These are phyloP conservation scores for Volutella citrinella DNA, from an alignment of 2,329 filamentous ascomycete species.

Conservation along the genomic window DNA sequence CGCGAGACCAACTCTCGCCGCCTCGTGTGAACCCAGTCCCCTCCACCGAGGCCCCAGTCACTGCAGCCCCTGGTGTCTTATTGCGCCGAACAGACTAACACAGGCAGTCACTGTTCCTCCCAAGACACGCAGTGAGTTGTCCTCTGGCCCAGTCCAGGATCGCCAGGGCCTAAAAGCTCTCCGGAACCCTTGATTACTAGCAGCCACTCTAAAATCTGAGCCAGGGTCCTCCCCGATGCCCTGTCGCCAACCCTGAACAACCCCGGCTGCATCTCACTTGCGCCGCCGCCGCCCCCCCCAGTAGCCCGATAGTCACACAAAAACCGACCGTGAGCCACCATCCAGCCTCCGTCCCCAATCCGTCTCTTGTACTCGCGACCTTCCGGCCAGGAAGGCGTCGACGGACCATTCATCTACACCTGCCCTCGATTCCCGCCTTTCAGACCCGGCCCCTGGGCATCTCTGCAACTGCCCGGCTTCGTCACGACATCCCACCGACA, in stretches of 20 bases:
- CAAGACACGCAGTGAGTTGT: constrained; percentile 37
- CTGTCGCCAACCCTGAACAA: constrained; percentile 39
- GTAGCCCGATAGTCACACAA: constrained; percentile 47
- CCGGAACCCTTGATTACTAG: constrained; percentile 36
- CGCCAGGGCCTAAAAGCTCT: constrained; percentile 31
- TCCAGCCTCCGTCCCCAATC: constrained; percentile 31
- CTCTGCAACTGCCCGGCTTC: constrained; percentile 46
- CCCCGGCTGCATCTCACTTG: constrained; percentile 42
- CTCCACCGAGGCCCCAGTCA: constrained; percentile 17
- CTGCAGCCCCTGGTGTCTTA: constrained; percentile 23
- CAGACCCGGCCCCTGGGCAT: constrained; percentile 28
- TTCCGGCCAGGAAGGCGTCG: constrained; percentile 22
- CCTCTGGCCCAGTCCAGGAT: constrained; percentile 27
- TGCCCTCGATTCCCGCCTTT: constrained; percentile 26
- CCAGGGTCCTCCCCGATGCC: constrained; percentile 33
- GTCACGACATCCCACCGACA: constrained; percentile 43
- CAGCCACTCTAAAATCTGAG: constrained; percentile 35
- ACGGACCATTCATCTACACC: constrained; percentile 18
- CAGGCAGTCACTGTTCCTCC: constrained; percentile 20
- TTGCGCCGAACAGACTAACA: constrained; percentile 23
- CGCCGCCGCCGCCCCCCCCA: constrained; percentile 34
- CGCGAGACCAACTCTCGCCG: constrained; percentile 13
- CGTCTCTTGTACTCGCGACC: constrained; percentile 29
- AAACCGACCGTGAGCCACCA: constrained; percentile 43
- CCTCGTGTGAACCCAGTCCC: constrained; percentile 11